These are phyloP conservation scores for Carex arenaria DNA, from an alignment of 202 grass and related monocot species.

Conservation along the genomic window DNA sequence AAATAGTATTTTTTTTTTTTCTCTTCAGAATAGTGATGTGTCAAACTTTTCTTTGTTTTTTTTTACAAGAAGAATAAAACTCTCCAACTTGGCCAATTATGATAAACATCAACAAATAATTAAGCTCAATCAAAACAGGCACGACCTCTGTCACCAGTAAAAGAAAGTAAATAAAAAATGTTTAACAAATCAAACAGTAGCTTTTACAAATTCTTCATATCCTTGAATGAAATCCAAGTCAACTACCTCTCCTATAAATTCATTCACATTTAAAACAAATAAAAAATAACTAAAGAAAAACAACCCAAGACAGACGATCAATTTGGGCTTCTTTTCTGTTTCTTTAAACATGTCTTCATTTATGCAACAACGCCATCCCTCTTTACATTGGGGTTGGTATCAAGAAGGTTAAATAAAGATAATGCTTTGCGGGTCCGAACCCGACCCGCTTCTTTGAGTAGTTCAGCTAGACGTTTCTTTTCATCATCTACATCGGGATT, in stretches of 20 bases:
- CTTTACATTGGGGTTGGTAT: constrained; percentile 55
- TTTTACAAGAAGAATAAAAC: not conserved
- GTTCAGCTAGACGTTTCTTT: constrained; percentile 78
- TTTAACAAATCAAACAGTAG: constrained; percentile 16
- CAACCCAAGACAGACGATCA: constrained; percentile 2
- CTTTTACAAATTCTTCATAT: constrained; percentile 22
- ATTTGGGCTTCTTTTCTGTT: constrained; percentile 20
- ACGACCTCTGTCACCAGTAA: not conserved
- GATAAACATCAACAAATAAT: not conserved
- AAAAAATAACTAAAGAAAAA: constrained; percentile 16
- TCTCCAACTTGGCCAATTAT: not conserved
- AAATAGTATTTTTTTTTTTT: not conserved
- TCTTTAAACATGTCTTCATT: constrained; percentile 17
- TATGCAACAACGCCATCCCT: constrained; percentile 36
- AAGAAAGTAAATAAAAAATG: constrained; percentile 17
- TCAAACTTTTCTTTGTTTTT: not conserved
- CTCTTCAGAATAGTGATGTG: not conserved
- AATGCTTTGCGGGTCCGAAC: constrained; percentile 83
- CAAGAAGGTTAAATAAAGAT: constrained; percentile 81
- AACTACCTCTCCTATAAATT: constrained; percentile 16
- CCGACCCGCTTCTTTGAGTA: constrained; percentile 91
- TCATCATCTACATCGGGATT: constrained; percentile 94
- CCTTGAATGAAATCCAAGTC: constrained; percentile 21
- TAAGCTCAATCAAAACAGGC: not conserved
- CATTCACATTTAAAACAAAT: constrained; percentile 20